phyloP scores from a whole-genome alignment of 129 eudicot genomes.

The Helichrysum umbraculigerum region DNA sequence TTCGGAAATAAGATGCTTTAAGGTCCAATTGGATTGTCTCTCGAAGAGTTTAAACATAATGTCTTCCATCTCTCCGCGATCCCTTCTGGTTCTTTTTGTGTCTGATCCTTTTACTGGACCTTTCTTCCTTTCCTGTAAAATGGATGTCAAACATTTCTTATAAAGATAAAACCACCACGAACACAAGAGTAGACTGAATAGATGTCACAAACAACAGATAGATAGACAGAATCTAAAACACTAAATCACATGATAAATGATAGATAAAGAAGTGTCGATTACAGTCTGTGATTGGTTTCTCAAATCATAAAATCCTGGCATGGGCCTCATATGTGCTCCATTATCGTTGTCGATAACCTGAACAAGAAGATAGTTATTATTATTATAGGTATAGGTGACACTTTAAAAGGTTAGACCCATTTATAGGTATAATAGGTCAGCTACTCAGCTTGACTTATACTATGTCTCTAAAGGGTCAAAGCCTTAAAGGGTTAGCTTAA shows the following conservation, averaged over 20 bases:
- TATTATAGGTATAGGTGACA: not conserved
- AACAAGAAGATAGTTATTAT: slow-evolving; percentile 15
- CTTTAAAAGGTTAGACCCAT: not conserved
- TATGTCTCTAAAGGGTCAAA: not conserved
- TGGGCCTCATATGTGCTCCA: slow-evolving; percentile 74
- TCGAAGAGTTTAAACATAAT: slow-evolving; percentile 89
- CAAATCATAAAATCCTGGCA: slow-evolving; percentile 58
- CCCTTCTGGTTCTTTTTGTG: slow-evolving; percentile 82
- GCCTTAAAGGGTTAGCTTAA: not conserved
- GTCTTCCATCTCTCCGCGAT: slow-evolving; percentile 89
- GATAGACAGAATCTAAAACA: not conserved
- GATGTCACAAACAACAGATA: not conserved
- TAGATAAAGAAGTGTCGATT: slow-evolving; percentile 8
- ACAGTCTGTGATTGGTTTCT: slow-evolving; percentile 45
- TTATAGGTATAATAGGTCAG: not conserved
- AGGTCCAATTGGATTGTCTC: slow-evolving; percentile 87
- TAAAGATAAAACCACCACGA: not conserved
- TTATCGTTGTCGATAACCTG: slow-evolving; percentile 78
- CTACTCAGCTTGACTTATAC: not conserved
- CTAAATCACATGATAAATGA: not conserved
- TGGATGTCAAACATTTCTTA: not conserved
- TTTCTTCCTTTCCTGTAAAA: slow-evolving; percentile 67
- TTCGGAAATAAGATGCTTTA: slow-evolving; percentile 76
- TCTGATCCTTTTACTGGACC: slow-evolving; percentile 63
- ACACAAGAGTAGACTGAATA: not conserved